Conservation (phyloP, 2,329 filamentous ascomycete genomes). For the Pyrenophora teres region DNA sequence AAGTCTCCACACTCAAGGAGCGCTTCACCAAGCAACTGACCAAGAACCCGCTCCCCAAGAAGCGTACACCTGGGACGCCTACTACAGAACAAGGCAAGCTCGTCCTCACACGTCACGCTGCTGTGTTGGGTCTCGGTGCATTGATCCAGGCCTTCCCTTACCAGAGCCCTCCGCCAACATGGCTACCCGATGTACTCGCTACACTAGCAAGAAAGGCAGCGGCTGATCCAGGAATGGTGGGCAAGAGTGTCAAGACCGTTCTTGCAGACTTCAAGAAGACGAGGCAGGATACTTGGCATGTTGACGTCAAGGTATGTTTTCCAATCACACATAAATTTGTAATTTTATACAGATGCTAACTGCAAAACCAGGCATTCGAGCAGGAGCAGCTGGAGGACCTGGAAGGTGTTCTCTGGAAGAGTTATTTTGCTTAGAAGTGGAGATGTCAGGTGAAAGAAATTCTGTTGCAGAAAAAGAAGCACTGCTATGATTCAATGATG, state of each 20-base stretch:
- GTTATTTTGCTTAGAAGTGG: constrained; percentile 79
- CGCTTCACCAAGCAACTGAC: constrained; percentile 79
- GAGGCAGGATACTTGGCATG: constrained; percentile 96
- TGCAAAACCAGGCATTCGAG: constrained; percentile 69
- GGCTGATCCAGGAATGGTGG: constrained; percentile 86
- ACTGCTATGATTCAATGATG: not conserved
- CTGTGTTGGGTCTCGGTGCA: constrained; percentile 87
- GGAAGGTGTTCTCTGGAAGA: constrained; percentile 98
- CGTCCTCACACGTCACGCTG: constrained; percentile 82
- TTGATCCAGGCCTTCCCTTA: constrained; percentile 97
- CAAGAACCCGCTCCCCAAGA: constrained; percentile 85
- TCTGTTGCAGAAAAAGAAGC: not conserved
- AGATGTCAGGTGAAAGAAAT: not conserved
- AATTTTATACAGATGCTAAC: constrained; percentile 5
- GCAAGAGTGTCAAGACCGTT: constrained; percentile 92
- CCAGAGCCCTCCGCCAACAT: constrained; percentile 83
- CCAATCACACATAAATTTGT: not conserved
- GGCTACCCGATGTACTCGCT: constrained; percentile 93
- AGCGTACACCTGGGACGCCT: constrained; percentile 63
- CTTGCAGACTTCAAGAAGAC: constrained; percentile 99
- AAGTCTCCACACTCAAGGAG: constrained; percentile 74
- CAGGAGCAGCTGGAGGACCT: constrained; percentile 91
- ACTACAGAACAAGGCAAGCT: constrained; percentile 75
- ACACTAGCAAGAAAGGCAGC: constrained; percentile 83
- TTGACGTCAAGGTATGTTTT: constrained; percentile 86